Evolutionary conservation across 2,329 filamentous ascomycete genomes (phyloP).

Genomic region (Diaporthe ilicicola): DNA sequence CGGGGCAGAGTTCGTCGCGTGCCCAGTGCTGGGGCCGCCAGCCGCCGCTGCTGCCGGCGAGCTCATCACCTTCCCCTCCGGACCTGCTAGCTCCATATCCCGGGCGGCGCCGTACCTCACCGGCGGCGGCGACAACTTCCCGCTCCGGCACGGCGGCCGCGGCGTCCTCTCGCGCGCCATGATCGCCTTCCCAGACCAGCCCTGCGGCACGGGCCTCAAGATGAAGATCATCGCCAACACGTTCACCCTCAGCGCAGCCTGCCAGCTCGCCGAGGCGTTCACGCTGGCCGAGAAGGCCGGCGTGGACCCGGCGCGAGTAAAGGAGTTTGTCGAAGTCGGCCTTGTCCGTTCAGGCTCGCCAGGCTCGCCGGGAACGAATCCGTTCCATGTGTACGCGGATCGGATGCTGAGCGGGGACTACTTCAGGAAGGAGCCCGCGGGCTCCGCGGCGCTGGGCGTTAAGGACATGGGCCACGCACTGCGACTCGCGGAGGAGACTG

Average conservation of each 20-base stretch:
- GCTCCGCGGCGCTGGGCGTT: neutral
- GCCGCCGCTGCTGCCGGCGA: slow-evolving; percentile 5
- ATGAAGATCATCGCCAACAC: slow-evolving; percentile 26
- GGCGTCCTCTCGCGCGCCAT: neutral
- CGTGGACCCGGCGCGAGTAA: neutral
- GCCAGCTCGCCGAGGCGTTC: slow-evolving; percentile 6
- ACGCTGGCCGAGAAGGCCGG: slow-evolving; percentile 20
- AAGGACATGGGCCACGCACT: slow-evolving; percentile 1
- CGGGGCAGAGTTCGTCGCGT: slow-evolving; percentile 1
- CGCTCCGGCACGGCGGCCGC: neutral
- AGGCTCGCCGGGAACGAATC: neutral
- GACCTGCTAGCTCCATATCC: neutral
- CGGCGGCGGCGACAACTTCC: neutral
- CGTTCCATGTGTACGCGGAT: neutral
- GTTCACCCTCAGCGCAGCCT: neutral
- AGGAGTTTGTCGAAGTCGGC: neutral
- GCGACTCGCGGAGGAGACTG: neutral
- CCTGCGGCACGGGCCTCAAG: neutral
- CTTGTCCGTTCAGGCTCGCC: neutral
- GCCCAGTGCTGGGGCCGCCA: neutral
- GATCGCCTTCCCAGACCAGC: neutral
- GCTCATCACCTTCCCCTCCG: slow-evolving; percentile 5
- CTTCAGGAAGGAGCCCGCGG: neutral
- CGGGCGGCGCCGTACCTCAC: neutral
- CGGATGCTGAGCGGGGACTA: slow-evolving; percentile 11